phyloP scores from a whole-genome alignment of 2,329 filamentous ascomycete genomes.

The Tolypocladium paradoxum region DNA sequence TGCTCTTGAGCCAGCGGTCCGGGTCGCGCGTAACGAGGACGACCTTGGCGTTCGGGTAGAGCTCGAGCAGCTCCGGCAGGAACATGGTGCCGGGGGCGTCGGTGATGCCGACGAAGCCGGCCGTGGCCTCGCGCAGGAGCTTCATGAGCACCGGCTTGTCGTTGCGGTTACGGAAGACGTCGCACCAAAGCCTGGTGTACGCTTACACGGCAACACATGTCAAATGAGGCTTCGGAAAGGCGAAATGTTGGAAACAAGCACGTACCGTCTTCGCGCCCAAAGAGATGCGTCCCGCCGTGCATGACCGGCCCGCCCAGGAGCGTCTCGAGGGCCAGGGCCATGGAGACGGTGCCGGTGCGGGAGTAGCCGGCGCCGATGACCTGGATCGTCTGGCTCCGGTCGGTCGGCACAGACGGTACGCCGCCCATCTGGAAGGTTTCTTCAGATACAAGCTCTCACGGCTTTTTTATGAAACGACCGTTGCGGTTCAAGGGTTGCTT shows the following conservation, averaged over 20 bases:
- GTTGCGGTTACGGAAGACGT: conserved; percentile 3
- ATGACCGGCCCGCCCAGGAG: conserved; percentile 36
- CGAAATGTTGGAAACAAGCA: background rate
- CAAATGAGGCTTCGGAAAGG: background rate
- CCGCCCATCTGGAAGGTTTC: conserved; percentile 11
- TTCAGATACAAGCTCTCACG: background rate
- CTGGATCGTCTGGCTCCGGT: conserved; percentile 20
- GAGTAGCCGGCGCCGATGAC: conserved; percentile 32
- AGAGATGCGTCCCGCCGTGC: conserved; percentile 33
- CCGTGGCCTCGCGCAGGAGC: conserved; percentile 22
- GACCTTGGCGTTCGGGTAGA: conserved; percentile 38
- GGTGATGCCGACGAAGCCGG: conserved; percentile 34
- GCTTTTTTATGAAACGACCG: no score
- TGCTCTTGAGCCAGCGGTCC: conserved; percentile 23
- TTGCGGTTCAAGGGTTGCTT: background rate
- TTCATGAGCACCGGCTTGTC: conserved; percentile 15
- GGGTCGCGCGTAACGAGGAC: conserved; percentile 28
- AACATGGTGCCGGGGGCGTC: conserved; percentile 32
- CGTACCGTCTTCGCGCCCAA: conserved; percentile 23
- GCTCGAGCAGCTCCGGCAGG: conserved; percentile 31
- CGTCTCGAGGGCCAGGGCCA: conserved; percentile 33
- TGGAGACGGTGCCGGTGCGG: conserved; percentile 27
- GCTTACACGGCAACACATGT: background rate
- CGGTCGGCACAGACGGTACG: conserved; percentile 19
- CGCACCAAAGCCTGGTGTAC: conserved; percentile 6